These are phyloP conservation scores for Citrus maxima DNA, from an alignment of 345 rosid genomes.

Conservation along the genomic window DNA sequence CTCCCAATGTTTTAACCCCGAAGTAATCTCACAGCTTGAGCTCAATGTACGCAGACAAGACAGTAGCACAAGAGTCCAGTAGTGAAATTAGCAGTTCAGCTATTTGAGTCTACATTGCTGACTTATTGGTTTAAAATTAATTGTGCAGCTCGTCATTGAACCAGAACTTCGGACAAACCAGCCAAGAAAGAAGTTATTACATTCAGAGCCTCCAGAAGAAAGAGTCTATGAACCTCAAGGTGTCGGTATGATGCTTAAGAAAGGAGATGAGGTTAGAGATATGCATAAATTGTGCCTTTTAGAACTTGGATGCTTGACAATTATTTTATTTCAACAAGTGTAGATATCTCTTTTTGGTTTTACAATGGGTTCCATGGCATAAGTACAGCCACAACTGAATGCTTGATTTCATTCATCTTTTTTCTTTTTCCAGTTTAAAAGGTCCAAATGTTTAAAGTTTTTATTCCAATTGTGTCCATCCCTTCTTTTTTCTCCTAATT, in stretches of 20 bases:
- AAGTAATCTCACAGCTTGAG: neutral
- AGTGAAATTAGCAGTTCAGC: neutral
- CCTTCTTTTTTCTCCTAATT: neutral
- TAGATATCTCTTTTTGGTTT: neutral
- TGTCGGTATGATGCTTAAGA: conserved; percentile 61
- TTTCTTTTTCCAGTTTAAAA: neutral
- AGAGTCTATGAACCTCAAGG: conserved; percentile 72
- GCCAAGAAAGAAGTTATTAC: conserved; percentile 63
- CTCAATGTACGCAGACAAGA: neutral
- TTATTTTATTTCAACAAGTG: neutral
- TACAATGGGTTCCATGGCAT: neutral
- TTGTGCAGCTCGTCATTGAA: conserved; percentile 75
- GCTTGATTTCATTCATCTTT: neutral
- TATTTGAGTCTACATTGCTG: neutral
- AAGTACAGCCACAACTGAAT: neutral
- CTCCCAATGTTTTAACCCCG: neutral
- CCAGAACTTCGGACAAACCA: conserved; percentile 77
- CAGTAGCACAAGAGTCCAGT: neutral
- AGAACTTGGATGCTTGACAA: neutral
- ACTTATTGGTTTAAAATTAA: conserved; percentile 10
- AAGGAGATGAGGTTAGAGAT: conserved; percentile 77
- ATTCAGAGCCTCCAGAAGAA: conserved; percentile 64
- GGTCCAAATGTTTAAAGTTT: neutral
- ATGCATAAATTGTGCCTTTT: neutral
- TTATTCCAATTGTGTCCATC: neutral